A percentile compares a stretch with the other conserved stretches of the same genome.
phyloP scores from a whole-genome alignment of 495 filamentous ascomycete genomes.

The Xylaria telfairii region DNA sequence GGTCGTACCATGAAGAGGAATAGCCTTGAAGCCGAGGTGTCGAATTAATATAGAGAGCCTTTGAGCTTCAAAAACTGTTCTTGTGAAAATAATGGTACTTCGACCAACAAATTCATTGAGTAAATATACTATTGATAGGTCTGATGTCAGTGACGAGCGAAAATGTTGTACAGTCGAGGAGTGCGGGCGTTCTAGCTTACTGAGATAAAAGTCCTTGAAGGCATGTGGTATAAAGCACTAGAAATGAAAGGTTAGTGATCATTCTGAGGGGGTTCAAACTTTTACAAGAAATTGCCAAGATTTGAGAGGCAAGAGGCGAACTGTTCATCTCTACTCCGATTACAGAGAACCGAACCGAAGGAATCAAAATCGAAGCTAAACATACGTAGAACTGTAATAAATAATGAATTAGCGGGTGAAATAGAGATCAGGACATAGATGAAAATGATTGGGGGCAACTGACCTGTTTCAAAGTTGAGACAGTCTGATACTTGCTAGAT shows the following conservation, averaged over 20 bases:
- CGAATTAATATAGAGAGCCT: constrained; percentile 82
- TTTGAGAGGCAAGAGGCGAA: neutral
- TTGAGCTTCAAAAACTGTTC: constrained; percentile 93
- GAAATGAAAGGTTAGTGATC: neutral
- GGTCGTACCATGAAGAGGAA: constrained; percentile 84
- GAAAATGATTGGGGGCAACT: neutral
- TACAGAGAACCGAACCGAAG: neutral
- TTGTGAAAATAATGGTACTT: constrained; percentile 83
- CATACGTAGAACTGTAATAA: constrained; percentile 22
- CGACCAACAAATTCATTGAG: constrained; percentile 86
- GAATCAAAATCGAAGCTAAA: neutral
- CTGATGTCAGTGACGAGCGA: constrained; percentile 1
- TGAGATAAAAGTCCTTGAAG: constrained; percentile 89
- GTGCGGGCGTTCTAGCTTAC: neutral
- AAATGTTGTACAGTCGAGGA: neutral
- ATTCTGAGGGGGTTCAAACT: neutral
- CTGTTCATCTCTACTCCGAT: neutral
- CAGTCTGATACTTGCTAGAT: constrained; percentile 82
- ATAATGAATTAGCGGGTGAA: neutral
- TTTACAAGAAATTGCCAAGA: neutral
- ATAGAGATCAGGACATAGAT: neutral
- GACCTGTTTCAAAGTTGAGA: constrained; percentile 76
- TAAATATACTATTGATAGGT: constrained; percentile 59
- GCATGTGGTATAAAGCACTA: constrained; percentile 76
- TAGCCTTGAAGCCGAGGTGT: constrained; percentile 76